phyloP scores from a whole-genome alignment of 495 filamentous ascomycete genomes.

The Aspergillus asperescens region DNA sequence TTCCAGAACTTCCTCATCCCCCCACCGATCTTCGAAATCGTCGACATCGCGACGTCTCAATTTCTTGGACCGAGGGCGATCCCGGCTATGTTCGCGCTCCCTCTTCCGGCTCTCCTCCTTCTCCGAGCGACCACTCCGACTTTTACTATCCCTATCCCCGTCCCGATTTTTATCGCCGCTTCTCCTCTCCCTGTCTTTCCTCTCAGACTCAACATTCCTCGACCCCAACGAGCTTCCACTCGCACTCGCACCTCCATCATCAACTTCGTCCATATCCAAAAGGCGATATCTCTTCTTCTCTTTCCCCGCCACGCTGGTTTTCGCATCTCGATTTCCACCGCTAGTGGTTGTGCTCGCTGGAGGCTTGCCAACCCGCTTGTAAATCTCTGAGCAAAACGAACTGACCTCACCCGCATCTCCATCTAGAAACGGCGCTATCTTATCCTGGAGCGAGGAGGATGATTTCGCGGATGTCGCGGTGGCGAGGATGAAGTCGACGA shows the following conservation, averaged over 20 bases:
- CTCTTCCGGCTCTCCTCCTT: slow-evolving; percentile 31
- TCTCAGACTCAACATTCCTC: slow-evolving; percentile 47
- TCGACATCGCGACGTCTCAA: slow-evolving; percentile 48
- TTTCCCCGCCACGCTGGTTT: not conserved
- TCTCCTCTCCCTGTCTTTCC: slow-evolving; percentile 28
- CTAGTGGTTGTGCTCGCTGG: slow-evolving; percentile 1
- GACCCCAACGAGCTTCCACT: slow-evolving; percentile 41
- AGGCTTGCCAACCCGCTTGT: slow-evolving; percentile 38
- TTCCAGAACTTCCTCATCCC: slow-evolving; percentile 62
- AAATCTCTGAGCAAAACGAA: slow-evolving; percentile 51
- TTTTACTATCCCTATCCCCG: slow-evolving; percentile 28
- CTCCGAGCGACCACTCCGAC: slow-evolving; percentile 22
- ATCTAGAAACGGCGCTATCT: slow-evolving; percentile 51
- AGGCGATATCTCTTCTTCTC: slow-evolving; percentile 69
- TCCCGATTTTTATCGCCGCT: slow-evolving; percentile 26
- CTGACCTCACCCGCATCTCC: slow-evolving; percentile 44
- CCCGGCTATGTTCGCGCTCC: slow-evolving; percentile 39
- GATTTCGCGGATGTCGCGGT: slow-evolving; percentile 54
- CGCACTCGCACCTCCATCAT: slow-evolving; percentile 23
- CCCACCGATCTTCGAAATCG: slow-evolving; percentile 73
- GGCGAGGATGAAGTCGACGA: slow-evolving; percentile 58
- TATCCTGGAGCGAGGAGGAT: slow-evolving; percentile 46
- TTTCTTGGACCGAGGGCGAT: slow-evolving; percentile 48
- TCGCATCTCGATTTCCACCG: slow-evolving; percentile 15
- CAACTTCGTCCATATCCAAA: slow-evolving; percentile 77